Conservation (phyloP, 2,329 filamentous ascomycete genomes). For the Hypoxylon sp. region DNA sequence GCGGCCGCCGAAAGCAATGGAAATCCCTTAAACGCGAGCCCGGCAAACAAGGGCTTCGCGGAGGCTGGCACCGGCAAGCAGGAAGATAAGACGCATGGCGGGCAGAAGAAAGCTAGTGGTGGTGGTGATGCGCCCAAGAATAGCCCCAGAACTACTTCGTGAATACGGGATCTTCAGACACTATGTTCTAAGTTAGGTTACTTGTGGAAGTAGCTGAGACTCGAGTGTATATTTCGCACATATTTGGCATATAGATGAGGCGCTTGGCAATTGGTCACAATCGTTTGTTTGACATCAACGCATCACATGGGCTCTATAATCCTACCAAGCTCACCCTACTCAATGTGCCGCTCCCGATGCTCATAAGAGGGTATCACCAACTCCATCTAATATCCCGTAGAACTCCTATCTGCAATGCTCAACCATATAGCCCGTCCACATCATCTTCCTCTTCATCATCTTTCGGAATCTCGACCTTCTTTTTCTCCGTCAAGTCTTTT, state of each 20-base stretch:
- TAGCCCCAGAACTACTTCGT: constrained; percentile 51
- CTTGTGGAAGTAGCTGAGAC: not conserved
- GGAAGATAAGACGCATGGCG: constrained; percentile 54
- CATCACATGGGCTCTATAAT: constrained; percentile 16
- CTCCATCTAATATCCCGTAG: constrained; percentile 16
- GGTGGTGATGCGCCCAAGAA: constrained; percentile 51
- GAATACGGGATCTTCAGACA: constrained; percentile 31
- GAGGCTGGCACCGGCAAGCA: constrained; percentile 43
- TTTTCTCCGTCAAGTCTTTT: constrained; percentile 71
- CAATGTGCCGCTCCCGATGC: not conserved
- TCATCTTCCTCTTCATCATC: constrained; percentile 69
- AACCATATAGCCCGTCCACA: constrained; percentile 64
- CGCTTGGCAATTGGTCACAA: constrained; percentile 26
- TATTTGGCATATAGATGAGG: constrained; percentile 13
- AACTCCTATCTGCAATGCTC: constrained; percentile 26
- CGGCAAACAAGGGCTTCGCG: constrained; percentile 62
- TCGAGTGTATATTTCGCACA: constrained; percentile 18
- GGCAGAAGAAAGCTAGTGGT: constrained; percentile 54
- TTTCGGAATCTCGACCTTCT: constrained; percentile 58
- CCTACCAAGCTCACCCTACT: not conserved
- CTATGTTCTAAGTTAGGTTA: not conserved
- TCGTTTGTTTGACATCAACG: constrained; percentile 12
- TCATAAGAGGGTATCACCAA: constrained; percentile 40
- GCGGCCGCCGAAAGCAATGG: constrained; percentile 57
- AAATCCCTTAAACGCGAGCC: constrained; percentile 60